These are phyloP conservation scores for Colletotrichum costaricense DNA, from an alignment of 2,329 filamentous ascomycete genomes.

Conservation along the genomic window DNA sequence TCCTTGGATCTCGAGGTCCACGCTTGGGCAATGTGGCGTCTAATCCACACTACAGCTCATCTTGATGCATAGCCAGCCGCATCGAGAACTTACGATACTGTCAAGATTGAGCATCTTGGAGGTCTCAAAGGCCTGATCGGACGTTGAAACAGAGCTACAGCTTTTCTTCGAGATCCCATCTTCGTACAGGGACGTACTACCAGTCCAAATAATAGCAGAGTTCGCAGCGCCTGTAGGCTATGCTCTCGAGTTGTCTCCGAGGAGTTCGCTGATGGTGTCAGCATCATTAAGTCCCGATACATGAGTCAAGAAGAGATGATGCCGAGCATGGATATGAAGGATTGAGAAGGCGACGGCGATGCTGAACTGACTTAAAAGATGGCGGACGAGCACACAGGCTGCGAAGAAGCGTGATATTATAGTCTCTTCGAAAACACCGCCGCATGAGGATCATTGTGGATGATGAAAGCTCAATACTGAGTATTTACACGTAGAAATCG, in stretches of 20 bases:
- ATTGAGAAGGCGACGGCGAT: neutral
- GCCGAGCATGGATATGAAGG: no score
- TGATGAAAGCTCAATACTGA: neutral
- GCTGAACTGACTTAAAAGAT: neutral
- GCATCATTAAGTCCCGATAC: neutral
- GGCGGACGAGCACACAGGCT: neutral
- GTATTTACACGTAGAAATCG: neutral
- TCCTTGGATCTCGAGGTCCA: no score
- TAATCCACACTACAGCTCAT: no score
- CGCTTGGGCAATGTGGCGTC: no score
- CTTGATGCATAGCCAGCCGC: no score
- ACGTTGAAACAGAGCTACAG: no score
- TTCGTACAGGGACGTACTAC: no score
- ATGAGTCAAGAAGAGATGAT: neutral
- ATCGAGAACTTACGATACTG: no score
- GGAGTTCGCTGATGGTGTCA: no score
- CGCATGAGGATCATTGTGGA: neutral
- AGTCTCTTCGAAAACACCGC: neutral
- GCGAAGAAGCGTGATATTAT: neutral
- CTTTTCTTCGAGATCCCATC: neutral
- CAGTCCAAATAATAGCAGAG: neutral
- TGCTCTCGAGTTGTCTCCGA: neutral
- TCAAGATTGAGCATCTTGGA: no score
- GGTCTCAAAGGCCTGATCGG: rapidly evolving
- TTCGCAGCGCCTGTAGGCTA: neutral